These are phyloP conservation scores for Amylostereum chailletii DNA, from an alignment of 1,284 basidiomycete genomes.

Conservation along the genomic window DNA sequence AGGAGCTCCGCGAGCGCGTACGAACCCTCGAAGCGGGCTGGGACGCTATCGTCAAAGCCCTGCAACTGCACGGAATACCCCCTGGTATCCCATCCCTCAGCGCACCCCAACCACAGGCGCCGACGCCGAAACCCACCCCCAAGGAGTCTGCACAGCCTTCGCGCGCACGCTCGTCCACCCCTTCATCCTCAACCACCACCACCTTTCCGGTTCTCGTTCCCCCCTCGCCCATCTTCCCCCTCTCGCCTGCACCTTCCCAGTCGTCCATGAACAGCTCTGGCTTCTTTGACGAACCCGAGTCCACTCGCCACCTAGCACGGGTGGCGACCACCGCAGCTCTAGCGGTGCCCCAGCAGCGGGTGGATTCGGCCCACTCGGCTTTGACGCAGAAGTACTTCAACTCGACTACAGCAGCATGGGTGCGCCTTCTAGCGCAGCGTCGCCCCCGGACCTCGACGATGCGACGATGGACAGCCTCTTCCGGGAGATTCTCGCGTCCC, in stretches of 20 bases:
- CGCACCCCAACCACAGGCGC: conserved; percentile 12
- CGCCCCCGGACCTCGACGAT: conserved; percentile 34
- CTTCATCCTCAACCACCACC: conserved; percentile 17
- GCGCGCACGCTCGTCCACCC: conserved; percentile 8
- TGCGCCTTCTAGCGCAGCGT: conserved; percentile 9
- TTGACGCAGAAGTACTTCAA: conserved; percentile 8
- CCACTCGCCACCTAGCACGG: conserved; percentile 93
- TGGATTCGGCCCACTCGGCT: conserved; percentile 37
- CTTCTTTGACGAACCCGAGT: conserved; percentile 33
- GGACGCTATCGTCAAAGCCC: conserved; percentile 67
- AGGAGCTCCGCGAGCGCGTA: conserved; percentile 66
- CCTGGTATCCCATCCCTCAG: conserved; percentile 20
- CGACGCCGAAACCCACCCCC: neutral
- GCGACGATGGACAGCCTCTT: conserved; percentile 54
- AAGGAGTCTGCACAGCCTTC: no score
- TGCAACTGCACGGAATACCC: conserved; percentile 57
- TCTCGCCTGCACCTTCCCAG: conserved; percentile 43
- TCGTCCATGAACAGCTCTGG: conserved; percentile 25
- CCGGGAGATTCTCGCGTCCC: conserved; percentile 58
- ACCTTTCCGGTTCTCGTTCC: conserved; percentile 24
- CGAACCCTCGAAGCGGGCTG: conserved; percentile 70
- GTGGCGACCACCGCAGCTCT: conserved; percentile 67
- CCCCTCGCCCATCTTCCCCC: conserved; percentile 28
- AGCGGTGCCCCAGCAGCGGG: conserved; percentile 83
- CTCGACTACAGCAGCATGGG: neutral